phyloP scores from a whole-genome alignment of 495 filamentous ascomycete genomes.

The Neurospora sp. region DNA sequence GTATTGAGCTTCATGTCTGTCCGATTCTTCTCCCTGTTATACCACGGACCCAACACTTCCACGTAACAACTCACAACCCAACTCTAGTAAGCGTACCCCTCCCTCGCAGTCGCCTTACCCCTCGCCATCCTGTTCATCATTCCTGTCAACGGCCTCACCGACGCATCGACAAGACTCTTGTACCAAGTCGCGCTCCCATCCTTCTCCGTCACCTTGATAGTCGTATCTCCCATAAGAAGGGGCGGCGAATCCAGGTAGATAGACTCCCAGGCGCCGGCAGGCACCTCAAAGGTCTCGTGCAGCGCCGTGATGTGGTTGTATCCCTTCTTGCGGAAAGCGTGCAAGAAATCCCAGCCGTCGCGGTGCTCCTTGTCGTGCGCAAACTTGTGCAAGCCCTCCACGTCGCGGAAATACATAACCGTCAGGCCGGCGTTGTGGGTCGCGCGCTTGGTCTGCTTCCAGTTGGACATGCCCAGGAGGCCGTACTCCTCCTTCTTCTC shows the following conservation, averaged over 20 bases:
- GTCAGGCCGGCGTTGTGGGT: slow-evolving; percentile 27
- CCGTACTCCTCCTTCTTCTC: slow-evolving; percentile 23
- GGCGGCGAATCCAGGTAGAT: slow-evolving; percentile 17
- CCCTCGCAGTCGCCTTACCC: background rate
- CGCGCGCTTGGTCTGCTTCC: slow-evolving; percentile 11
- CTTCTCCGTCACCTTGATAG: background rate
- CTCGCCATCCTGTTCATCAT: background rate
- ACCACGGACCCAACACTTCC: background rate
- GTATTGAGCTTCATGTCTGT: background rate
- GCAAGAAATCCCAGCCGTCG: slow-evolving; percentile 32
- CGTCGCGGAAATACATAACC: slow-evolving; percentile 37
- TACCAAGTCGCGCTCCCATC: background rate
- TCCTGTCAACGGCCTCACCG: background rate
- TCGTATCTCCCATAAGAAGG: slow-evolving; percentile 3
- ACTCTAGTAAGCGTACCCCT: background rate
- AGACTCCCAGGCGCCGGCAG: slow-evolving; percentile 9
- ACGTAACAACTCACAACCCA: background rate
- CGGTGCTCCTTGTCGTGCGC: slow-evolving; percentile 38
- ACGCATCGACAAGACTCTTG: background rate
- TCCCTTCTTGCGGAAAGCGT: background rate
- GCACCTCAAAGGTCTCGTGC: slow-evolving; percentile 12
- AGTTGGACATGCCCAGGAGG: slow-evolving; percentile 17
- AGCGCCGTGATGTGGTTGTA: background rate
- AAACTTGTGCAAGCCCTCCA: slow-evolving; percentile 40
- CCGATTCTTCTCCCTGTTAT: background rate